Conservation (phyloP, 805 yeast genomes). For the Metschnikowia orientalis region DNA sequence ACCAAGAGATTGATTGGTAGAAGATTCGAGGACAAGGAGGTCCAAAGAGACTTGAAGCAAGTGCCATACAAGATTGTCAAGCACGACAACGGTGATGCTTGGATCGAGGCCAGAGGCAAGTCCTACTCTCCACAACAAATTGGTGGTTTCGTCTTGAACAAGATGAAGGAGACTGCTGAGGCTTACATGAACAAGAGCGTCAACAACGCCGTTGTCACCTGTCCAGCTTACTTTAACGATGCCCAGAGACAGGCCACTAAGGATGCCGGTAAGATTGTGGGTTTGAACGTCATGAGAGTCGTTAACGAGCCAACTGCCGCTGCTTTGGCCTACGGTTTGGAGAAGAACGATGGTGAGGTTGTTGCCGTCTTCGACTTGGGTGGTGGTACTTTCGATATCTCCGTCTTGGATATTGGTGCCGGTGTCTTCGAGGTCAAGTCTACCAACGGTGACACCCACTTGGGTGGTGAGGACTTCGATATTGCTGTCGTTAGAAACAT, state of each 20-base stretch:
- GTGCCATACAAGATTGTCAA: constrained; percentile 89
- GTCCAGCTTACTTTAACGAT: constrained; percentile 87
- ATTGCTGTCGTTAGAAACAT: constrained; percentile 82
- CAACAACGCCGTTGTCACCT: constrained; percentile 86
- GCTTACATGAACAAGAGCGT: constrained; percentile 82
- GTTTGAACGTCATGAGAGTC: constrained; percentile 83
- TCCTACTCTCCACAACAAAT: constrained; percentile 92
- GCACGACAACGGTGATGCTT: constrained; percentile 92
- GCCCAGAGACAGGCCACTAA: constrained; percentile 92
- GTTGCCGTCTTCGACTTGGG: constrained; percentile 97
- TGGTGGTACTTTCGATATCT: constrained; percentile 98
- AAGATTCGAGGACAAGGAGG: constrained; percentile 83
- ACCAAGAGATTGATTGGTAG: constrained; percentile 94
- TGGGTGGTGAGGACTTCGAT: constrained; percentile 92
- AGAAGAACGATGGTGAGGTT: constrained; percentile 74
- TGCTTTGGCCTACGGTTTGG: constrained; percentile 92
- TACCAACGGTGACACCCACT: constrained; percentile 92
- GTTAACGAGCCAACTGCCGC: constrained; percentile 93
- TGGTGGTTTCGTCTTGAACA: constrained; percentile 88
- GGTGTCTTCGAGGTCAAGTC: constrained; percentile 98
- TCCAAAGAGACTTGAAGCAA: constrained; percentile 80
- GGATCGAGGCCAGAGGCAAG: constrained; percentile 89
- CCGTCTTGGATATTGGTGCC: constrained; percentile 92
- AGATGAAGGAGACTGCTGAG: constrained; percentile 98
- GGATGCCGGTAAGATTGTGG: constrained; percentile 97